Base-by-base conservation (phyloP, 2,329 filamentous ascomycete genomes). In the Pseudohalonectria lignicola region DNA sequence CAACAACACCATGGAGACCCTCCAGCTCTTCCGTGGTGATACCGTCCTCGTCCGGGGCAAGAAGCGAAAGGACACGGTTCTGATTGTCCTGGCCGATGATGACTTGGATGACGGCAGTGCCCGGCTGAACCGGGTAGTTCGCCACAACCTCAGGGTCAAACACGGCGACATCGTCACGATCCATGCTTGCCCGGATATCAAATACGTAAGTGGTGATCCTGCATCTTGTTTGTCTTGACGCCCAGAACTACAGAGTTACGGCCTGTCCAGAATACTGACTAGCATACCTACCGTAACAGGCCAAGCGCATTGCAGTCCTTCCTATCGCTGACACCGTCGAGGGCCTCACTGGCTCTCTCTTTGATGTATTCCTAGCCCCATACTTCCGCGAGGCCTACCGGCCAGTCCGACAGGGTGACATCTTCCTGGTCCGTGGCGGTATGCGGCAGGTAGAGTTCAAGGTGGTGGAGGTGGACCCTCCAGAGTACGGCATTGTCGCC, bases 401-500 rank as follows among this genome's bases (percentile, higher is more conserved):
- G 60, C 92, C 92, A 40, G 87, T 98, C 44, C 82, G 88, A 60
- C 92, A 96, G 73, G 92, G 92, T 53, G 92, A 98, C 57, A 77
- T 95, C 41, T 98, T 98, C 74, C 95, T 88, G 60, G 86, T 92
- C 44, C 83, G 92, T 55, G 92, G 90, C 66, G 90, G 88, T 59
- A 98, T 98, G 92, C 81, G 92, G 62, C 90, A 95, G 64, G 92
- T 98, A 26, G 92, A 98, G 60, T 98, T 98, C 73, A 98, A 98
- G 74, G 90, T 98, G 31, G 90, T 98, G 34, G 92, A 98, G 67
- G 88, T 98, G 35, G 92, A 98, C 54, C 88, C 92, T 34, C 92
- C 92, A 49, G 92, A 98, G 71, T 96, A 93, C 56, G 93, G 93
- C 52, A 98, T 98, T 47, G 92, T 98, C 42, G 92, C 92, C 43